Evolutionary conservation across 306 rosid genomes (phyloP), one percentile per base, ranked within the genome.

Genomic region (Medicago arabica): DNA sequence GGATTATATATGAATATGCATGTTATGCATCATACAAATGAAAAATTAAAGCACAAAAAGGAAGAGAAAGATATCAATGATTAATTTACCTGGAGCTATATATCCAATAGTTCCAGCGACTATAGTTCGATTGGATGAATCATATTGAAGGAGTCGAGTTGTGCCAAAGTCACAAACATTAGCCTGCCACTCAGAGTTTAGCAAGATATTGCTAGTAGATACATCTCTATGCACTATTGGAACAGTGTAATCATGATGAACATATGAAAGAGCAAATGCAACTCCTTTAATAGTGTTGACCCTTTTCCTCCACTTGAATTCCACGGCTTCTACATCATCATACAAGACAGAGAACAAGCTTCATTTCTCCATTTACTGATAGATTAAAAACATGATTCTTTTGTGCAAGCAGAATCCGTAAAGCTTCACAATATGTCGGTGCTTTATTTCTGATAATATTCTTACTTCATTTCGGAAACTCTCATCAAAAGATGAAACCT

Each of bases 21-120:
- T 34, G 7, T 34, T 34, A 7, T 34, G 7, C 38, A 34, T 34
- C 1, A 34, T 34, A 34, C 7, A 34, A 34, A 34, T 34, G 38
- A 6, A 34, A 5, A 34, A 34, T n/a, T 3, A 2, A 50, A 49
- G 7, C 1, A n/a, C 13, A 39, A 13, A 13, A 15, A 51, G 10
- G 0, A 31, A 7, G 2, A 1, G 3, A 2, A 51, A 23, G 0
- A 36, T 8, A 38, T 11, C 0, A 31, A 5, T 18, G n/a, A 47
- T 7, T 8, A 11, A 49, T 60, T 14, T 78, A 78, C 57, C 77
- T 0, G 77, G 76, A 14, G 77, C 82, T 49, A 61, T 70, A 25
- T 70, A 71, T n/a, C 82, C 77, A 16, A 61, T 61, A 21, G 82
- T 78, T 78, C 82, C 67, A 23, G 67, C 82, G 8, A 71, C 82